These are phyloP conservation scores for Apiospora pterosperma DNA, from an alignment of 2,329 filamentous ascomycete species.

Conservation along the genomic window DNA sequence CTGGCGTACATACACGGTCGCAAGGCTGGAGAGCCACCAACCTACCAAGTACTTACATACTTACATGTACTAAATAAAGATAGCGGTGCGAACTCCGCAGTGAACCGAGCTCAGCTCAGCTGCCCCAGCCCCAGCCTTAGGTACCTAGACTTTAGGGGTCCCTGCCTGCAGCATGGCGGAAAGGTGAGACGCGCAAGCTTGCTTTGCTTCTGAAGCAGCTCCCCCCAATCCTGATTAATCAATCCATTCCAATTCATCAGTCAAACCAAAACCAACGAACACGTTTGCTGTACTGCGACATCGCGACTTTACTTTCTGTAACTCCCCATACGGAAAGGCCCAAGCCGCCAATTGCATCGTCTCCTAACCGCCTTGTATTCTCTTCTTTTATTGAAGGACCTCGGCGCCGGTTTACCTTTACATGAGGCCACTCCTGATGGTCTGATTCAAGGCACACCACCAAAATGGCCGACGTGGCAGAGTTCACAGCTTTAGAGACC, in stretches of 20 bases:
- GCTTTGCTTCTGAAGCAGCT: neutral
- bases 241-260: neutral
- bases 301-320: neutral
- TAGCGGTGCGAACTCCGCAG: neutral
- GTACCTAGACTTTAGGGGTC: neutral
- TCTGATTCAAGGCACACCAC: neutral
- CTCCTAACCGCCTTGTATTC: neutral
- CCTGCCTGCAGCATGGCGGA: neutral
- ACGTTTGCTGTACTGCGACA: neutral
- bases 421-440: neutral
- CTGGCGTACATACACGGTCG: neutral
- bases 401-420: neutral
- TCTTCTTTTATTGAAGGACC: neutral
- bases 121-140: too few species aligned
- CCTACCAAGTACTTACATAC: neutral
- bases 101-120: neutral
- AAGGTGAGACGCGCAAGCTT: neutral
- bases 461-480: constrained; percentile 22
- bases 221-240: neutral
- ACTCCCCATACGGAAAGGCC: neutral
- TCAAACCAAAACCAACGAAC: neutral
- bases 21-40: neutral
- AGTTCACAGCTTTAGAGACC: constrained; percentile 18
- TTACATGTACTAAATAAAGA: neutral
- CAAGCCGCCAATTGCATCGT: neutral